phyloP scores from a whole-genome alignment of 2,329 filamentous ascomycete species.

The Achaetomium macrosporum region DNA sequence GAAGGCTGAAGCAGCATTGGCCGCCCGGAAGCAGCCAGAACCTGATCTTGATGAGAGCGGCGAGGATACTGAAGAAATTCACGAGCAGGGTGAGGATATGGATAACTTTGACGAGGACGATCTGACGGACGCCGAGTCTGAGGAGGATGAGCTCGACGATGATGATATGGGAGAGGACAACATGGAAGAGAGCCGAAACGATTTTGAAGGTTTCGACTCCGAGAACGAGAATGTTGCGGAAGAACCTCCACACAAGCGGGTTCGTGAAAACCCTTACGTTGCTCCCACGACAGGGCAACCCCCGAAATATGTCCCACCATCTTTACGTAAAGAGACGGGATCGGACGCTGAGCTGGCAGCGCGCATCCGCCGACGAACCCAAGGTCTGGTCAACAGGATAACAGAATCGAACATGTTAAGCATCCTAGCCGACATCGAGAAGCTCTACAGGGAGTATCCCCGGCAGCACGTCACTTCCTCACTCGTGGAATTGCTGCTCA shows the following conservation, averaged over 20 bases:
- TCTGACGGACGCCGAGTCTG: neutral
- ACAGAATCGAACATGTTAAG: conserved; percentile 86
- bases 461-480: conserved; percentile 83
- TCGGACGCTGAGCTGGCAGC: conserved; percentile 61
- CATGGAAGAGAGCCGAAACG: conserved; percentile 27
- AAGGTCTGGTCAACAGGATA: conserved; percentile 86
- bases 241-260: conserved; percentile 36
- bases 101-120: conserved; percentile 29
- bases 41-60: conserved; percentile 19
- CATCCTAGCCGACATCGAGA: conserved; percentile 76
- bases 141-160: conserved; percentile 25
- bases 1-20: conserved; percentile 33
- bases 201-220: conserved; percentile 15
- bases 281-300: conserved; percentile 54
- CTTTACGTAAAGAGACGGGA: conserved; percentile 58
- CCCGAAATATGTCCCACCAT: conserved; percentile 85
- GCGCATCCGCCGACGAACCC: conserved; percentile 70
- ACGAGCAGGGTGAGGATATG: conserved; percentile 25
- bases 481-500: conserved; percentile 69
- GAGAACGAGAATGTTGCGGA: conserved; percentile 14
- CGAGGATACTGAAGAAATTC: conserved; percentile 22
- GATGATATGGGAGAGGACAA: conserved; percentile 22
- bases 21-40: neutral
- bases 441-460: conserved; percentile 75
- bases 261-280: conserved; percentile 82